Base-by-base conservation (phyloP, 202 grass and related monocot genomes). In the Panicum hallii region DNA sequence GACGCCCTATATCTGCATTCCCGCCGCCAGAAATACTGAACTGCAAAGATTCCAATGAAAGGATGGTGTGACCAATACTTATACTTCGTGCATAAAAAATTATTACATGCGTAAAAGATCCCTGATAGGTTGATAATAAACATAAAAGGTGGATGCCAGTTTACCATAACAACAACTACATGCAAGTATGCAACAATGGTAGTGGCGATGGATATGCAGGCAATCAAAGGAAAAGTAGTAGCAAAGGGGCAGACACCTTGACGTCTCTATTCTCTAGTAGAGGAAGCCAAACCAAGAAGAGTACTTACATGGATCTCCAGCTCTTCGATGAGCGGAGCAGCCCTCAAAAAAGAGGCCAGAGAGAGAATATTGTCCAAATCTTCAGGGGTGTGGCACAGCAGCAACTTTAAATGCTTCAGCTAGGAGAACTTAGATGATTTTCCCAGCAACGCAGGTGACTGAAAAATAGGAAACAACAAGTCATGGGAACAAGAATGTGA, bases 301-400 rank as follows among this genome's bases (percentile, higher is more conserved):
- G 23, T 49, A 73, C 68, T 72, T 82, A 82, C 80, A 82, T 82
- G 23, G 30, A 82, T 82, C 55, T 82, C 68, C 19, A 82, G 45
- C 42, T 49, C 44, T 82, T 82, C 42, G n/a, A 82, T 13, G n/a
- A 81, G 66, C 19, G 50, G 66, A 53, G 79, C 65, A 45, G 26
- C 43, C 43, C 38, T 72, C 55, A 82, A 43, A 49, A 82, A 82
- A 48, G 54, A 82, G 14, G 80, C 68, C 10, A 73, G 4, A 49
- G 26, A 82, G 67, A 82, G 41, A 82, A 73, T 73, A 15, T 82
- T 82, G 55, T 50, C 68, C 42, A 50, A n/a, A 47, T 80, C 48
- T 54, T 54, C 49, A 56, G 12, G 14, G 6, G 7, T 16, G 5
- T 44, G 79, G 70, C 11, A 0, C 66, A 71, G 2, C 19, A 71